Conservation (phyloP, 192 early-diverging fungal genomes). For the Backusella circina region DNA sequence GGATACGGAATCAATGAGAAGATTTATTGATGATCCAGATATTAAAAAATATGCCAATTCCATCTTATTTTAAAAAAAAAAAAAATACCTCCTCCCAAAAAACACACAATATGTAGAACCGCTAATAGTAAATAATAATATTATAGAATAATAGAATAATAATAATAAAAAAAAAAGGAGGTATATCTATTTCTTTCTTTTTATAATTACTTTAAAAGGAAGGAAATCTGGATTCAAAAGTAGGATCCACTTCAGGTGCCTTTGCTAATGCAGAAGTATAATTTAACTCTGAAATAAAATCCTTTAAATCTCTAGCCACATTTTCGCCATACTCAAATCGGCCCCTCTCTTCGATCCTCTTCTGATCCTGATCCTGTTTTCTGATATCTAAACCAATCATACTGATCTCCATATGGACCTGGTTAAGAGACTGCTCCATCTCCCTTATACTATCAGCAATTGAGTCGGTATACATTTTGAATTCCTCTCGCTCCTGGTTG, state of each 20-base stretch:
- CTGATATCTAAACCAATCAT: constrained; percentile 27
- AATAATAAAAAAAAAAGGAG: not conserved
- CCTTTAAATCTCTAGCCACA: constrained; percentile 25
- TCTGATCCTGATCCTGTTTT: constrained; percentile 24
- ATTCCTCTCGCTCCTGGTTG: constrained; percentile 26
- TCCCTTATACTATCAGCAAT: constrained; percentile 6
- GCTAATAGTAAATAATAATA: not conserved
- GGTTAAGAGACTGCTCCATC: constrained; percentile 9
- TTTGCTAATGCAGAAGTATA: constrained; percentile 15
- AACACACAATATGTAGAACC: not conserved
- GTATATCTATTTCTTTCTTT: not conserved
- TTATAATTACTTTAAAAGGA: constrained; percentile 14
- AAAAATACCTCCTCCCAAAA: not conserved
- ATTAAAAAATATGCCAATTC: constrained; percentile 14
- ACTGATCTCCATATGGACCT: constrained; percentile 25
- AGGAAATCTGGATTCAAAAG: constrained; percentile 34
- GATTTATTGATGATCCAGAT: constrained; percentile 27
- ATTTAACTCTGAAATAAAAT: constrained; percentile 22
- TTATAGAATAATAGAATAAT: not conserved
- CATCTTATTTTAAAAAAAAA: constrained; percentile 9
- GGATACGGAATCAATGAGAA: constrained; percentile 23
- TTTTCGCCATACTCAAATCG: constrained; percentile 28
- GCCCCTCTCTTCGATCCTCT: constrained; percentile 29
- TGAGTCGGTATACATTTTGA: constrained; percentile 16
- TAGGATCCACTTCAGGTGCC: constrained; percentile 34